phyloP scores from a whole-genome alignment of 768 basidiomycete genomes.

The Xerocomus potaroensis region DNA sequence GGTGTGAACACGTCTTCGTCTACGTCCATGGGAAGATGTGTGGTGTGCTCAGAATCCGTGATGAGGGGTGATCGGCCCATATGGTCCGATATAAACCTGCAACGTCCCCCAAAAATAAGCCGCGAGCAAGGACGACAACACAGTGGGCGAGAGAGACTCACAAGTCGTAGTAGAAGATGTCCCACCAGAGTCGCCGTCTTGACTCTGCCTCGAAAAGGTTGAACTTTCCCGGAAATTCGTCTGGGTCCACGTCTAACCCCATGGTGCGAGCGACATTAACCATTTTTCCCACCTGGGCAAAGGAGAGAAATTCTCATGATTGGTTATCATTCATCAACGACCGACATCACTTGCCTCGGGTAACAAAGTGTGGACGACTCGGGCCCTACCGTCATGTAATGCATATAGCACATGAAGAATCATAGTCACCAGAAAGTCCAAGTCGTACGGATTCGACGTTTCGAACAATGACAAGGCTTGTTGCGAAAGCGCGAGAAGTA shows the following conservation, averaged over 20 bases:
- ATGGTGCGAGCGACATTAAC: slow-evolving; percentile 61
- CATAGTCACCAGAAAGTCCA: slow-evolving; percentile 58
- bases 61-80: slow-evolving; percentile 62
- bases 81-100: slow-evolving; percentile 66
- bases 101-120: slow-evolving; percentile 12
- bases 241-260: slow-evolving; percentile 59
- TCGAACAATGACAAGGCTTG: slow-evolving; percentile 46
- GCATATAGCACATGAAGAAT: slow-evolving; percentile 52
- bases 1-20: slow-evolving; percentile 52
- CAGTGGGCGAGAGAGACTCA: slow-evolving; percentile 37
- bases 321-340: slow-evolving; percentile 23
- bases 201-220: slow-evolving; percentile 49
- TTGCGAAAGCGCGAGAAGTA: slow-evolving; percentile 44
- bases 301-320: slow-evolving; percentile 7
- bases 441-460: slow-evolving; percentile 40
- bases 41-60: slow-evolving; percentile 49
- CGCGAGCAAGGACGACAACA: not conserved
- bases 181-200: slow-evolving; percentile 70
- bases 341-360: slow-evolving; percentile 28
- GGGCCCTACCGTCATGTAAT: slow-evolving; percentile 47
- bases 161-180: slow-evolving; percentile 74
- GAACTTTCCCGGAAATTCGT: slow-evolving; percentile 45
- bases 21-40: slow-evolving; percentile 52
- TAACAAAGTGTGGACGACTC: slow-evolving; percentile 33
- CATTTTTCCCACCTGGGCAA: slow-evolving; percentile 58